A percentile compares a stretch with the other conserved stretches of the same genome.
These are phyloP conservation scores for Trichoderma semiorbis DNA, from an alignment of 2,329 filamentous ascomycete genomes.

Conservation along the genomic window DNA sequence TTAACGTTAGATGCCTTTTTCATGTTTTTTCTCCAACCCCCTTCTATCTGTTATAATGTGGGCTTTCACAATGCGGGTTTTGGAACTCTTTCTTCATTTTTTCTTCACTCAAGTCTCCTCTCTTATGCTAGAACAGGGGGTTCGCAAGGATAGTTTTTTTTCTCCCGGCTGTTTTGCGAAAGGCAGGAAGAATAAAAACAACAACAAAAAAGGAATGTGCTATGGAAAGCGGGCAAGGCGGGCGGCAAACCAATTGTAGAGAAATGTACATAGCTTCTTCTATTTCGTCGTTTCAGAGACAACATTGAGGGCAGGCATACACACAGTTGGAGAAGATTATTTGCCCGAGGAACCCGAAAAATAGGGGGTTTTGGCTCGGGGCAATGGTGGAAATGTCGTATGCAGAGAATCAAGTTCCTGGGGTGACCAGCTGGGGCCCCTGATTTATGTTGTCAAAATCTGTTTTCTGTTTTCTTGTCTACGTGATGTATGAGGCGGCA, in stretches of 20 bases:
- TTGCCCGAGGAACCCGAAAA: not conserved
- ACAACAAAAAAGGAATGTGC: not conserved
- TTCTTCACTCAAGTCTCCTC: not conserved
- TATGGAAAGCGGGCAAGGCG: not conserved
- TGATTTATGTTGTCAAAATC: not conserved
- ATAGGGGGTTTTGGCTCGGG: not conserved
- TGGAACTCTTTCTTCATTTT: not conserved
- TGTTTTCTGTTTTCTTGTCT: not conserved
- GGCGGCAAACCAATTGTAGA: constrained; percentile 6
- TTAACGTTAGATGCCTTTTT: constrained; percentile 10
- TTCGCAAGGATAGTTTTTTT: not conserved
- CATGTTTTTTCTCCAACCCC: not conserved
- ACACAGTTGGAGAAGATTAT: not conserved
- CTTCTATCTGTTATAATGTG: constrained; percentile 8
- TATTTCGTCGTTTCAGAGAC: not conserved
- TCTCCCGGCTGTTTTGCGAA: not conserved
- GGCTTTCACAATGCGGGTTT: not conserved
- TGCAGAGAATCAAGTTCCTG: not conserved
- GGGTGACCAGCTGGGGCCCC: not conserved
- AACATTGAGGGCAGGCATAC: not conserved
- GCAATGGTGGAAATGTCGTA: not conserved
- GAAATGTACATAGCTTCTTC: constrained; percentile 17
- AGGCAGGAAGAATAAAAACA: not conserved
- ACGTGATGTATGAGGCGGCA: not conserved
- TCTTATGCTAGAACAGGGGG: constrained; percentile 11